phyloP scores from a whole-genome alignment of 108 stramenopile species.

The Conticribra weissflogii region DNA sequence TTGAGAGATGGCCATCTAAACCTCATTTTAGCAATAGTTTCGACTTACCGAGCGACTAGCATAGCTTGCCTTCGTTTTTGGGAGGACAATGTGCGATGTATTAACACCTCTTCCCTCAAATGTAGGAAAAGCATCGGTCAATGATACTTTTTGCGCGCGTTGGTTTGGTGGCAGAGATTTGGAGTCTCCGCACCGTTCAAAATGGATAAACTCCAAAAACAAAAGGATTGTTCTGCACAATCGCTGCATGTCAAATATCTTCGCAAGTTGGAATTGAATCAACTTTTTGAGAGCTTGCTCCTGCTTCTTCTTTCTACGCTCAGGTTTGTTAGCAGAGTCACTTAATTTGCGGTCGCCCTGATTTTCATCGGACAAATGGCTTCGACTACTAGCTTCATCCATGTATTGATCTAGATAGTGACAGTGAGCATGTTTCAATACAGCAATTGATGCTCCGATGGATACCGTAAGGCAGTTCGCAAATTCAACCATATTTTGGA shows the following conservation, averaged over 20 bases:
- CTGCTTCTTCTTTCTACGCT: constrained; percentile 28
- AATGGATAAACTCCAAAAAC: constrained; percentile 13
- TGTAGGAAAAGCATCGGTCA: neutral
- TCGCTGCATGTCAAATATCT: constrained; percentile 35
- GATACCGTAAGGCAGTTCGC: constrained; percentile 28
- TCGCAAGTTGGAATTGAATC: constrained; percentile 40
- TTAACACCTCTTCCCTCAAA: neutral
- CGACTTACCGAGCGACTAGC: too few relatives aligned
- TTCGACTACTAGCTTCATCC: neutral
- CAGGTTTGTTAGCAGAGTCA: neutral
- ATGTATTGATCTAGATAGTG: constrained; percentile 20
- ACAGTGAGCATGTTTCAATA: constrained; percentile 44
- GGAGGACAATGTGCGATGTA: too few relatives aligned
- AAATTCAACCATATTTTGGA: constrained; percentile 35
- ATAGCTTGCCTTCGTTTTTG: too few relatives aligned
- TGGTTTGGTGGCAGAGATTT: neutral
- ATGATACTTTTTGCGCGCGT: neutral
- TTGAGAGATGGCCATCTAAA: too few relatives aligned
- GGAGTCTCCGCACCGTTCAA: constrained; percentile 7
- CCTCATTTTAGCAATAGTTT: too few relatives aligned
- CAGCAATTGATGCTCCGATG: constrained; percentile 35
- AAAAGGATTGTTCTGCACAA: constrained; percentile 22
- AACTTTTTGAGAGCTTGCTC: constrained; percentile 32
- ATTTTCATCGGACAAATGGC: neutral
- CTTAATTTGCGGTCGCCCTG: neutral